These are phyloP conservation scores for Coemansia guatemalensis DNA, from an alignment of 192 early-diverging fungal species.

Conservation along the genomic window DNA sequence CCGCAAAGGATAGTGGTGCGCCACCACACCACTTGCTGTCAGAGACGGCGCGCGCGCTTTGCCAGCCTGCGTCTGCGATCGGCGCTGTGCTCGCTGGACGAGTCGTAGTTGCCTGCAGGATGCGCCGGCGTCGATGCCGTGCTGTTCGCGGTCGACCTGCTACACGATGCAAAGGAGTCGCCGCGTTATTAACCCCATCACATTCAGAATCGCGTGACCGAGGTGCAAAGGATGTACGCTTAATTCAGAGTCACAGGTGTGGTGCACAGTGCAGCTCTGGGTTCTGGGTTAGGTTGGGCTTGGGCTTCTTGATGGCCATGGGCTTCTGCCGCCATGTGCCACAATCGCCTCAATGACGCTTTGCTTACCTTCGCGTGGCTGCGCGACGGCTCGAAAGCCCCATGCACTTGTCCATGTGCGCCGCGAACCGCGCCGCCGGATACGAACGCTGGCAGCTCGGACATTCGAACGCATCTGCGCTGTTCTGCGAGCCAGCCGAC, in stretches of 20 bases:
- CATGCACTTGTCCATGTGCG: conserved; percentile 91
- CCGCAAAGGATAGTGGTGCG: background rate
- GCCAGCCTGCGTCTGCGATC: conserved; percentile 26
- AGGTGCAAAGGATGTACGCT: too few relatives aligned
- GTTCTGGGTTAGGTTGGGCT: background rate
- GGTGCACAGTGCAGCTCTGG: background rate
- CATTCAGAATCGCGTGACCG: background rate
- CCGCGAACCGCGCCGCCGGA: conserved; percentile 84
- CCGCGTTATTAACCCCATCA: background rate
- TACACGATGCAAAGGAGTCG: background rate
- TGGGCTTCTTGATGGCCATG: background rate
- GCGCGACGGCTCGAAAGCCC: conserved; percentile 62
- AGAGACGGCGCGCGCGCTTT: conserved; percentile 9
- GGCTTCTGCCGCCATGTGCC: background rate
- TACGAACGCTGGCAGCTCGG: conserved; percentile 74
- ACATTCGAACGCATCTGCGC: conserved; percentile 68
- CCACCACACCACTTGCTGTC: background rate
- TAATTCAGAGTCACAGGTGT: background rate
- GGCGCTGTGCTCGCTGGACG: conserved; percentile 46
- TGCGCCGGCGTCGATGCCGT: conserved; percentile 43
- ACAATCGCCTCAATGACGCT: background rate
- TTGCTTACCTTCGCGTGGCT: conserved; percentile 45
- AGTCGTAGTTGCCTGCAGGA: conserved; percentile 33
- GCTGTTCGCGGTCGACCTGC: conserved; percentile 31
- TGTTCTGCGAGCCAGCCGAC: conserved; percentile 24